Evolutionary conservation across 441 rosid genomes (phyloP), one percentile per base, ranked within the genome.

Genomic region (Pelargonium citronellum): DNA sequence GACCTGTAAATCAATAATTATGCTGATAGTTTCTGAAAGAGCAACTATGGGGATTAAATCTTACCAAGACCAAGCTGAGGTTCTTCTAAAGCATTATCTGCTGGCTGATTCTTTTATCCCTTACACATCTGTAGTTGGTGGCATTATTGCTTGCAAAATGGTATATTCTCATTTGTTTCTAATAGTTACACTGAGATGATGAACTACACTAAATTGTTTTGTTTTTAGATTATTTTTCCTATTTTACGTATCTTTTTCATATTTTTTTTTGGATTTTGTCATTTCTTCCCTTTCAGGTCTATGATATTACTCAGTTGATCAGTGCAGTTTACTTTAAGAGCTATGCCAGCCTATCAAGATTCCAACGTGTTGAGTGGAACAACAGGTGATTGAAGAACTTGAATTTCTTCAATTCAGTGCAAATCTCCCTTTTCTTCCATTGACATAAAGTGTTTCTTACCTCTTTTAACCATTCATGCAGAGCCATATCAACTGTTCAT

Each of bases 131-230:
- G 73, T 84, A 30, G n/a, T 80, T 63, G 78, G 73, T 63, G 87
- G 90, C n/a, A 67, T 81, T 62, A 64, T 75, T 77, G 84, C 83
- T 67, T 70, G 81, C 84, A 86, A 86, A 74, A 67, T 81, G 90
- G 88, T 84, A 77, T 60, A 58, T 37, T 34, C 20, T 57, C 43
- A 53, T 30, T 73, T 57, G 1, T 67, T 62, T 69, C 65, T 57
- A 44, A 57, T 69, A 1, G 7, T 67, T 37, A 51, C 43, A 16
- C 39, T 44, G 41, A 5, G 7, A 47, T 0, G 2, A 19, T 55
- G 37, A 11, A 34, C 9, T 4, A 24, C 22, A 9, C 9, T 12
- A 51, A 11, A 51, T 12, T 51, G 1, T 51, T 9, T n/a, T 22
- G 22, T 9, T 17, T 22, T 39, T 10, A n/a, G n/a, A n/a, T 27